phyloP scores from a whole-genome alignment of 75 land plant genomes.

The Cupressus sempervirens region DNA sequence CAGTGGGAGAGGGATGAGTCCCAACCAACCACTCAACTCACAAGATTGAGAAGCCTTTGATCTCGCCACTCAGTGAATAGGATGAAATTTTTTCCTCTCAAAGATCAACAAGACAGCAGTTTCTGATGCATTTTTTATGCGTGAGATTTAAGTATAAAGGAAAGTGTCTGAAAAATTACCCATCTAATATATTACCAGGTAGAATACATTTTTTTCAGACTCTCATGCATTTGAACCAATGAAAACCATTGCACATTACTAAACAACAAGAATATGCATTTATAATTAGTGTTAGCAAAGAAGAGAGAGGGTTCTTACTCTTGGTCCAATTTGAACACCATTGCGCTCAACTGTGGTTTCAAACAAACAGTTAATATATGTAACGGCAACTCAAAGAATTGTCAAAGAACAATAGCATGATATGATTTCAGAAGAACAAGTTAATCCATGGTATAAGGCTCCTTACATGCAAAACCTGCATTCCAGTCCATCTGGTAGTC shows the following conservation, averaged over 20 bases:
- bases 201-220: neutral
- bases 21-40: neutral
- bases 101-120: neutral
- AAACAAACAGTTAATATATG: neutral
- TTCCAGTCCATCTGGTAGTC: slow-evolving; percentile 66
- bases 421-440: neutral
- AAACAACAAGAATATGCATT: neutral
- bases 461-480: slow-evolving; percentile 62
- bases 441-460: neutral
- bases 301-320: slow-evolving; percentile 13
- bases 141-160: neutral
- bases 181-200: neutral
- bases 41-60: neutral
- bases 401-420: neutral
- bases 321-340: slow-evolving; percentile 46
- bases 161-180: neutral
- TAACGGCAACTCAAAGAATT: neutral
- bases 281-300: neutral
- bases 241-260: neutral
- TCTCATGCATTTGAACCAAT: neutral
- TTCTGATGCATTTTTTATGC: neutral
- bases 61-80: neutral
- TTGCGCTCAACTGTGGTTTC: slow-evolving; percentile 19
- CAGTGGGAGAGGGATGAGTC: neutral
- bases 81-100: neutral